Evolutionary conservation across 257 asterid species (phyloP), one percentile per base, ranked within the genome.

Genomic region (Capsicum baccatum): DNA sequence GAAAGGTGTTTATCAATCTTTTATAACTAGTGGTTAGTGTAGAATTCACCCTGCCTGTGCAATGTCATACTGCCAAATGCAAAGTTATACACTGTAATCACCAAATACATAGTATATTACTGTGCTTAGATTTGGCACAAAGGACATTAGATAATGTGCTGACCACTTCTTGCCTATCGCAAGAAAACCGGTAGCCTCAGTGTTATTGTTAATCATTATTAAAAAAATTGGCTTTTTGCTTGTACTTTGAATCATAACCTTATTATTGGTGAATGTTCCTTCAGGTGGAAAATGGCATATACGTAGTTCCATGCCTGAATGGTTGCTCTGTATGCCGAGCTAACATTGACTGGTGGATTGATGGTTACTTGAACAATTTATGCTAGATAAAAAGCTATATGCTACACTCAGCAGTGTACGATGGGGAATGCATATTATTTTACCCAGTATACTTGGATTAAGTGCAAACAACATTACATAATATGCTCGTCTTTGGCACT

Each of bases 1-100:
- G 93, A 90, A 66, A 90, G 97, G 99, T 93, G 56, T 74, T 83
- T 76, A 26, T 26, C 81, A 76, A 52, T 0, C 63, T 52, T 50
- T 76, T 76, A 26, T 76, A 16, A 52, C 81, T 76, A 52, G 47
- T 8, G 64, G 4, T 76, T n/a, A 52, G n/a, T 52, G 62, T 26
- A 52, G 1, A 54, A 76, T 26, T 8, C 8, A 8, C 48, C 26
- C 9, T 14, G 63, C 81, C 63, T 26, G 81, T 37, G 4, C 79
- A 13, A 26, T 52, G 54, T 7, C 44, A 8, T 76, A 52, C 62
- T 76, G 64, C 81, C 26, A 21, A 76, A 48, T 13, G 54, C 15
- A 2, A 76, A 52, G 5, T 76, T 52, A 52, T 52, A 54, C 33
- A 21, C 47, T 50, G 44, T 26, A 76, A 15, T 76, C 64, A 26